Conservation (phyloP, 1,139 yeast genomes). For the Suhomyces atakaporum region DNA sequence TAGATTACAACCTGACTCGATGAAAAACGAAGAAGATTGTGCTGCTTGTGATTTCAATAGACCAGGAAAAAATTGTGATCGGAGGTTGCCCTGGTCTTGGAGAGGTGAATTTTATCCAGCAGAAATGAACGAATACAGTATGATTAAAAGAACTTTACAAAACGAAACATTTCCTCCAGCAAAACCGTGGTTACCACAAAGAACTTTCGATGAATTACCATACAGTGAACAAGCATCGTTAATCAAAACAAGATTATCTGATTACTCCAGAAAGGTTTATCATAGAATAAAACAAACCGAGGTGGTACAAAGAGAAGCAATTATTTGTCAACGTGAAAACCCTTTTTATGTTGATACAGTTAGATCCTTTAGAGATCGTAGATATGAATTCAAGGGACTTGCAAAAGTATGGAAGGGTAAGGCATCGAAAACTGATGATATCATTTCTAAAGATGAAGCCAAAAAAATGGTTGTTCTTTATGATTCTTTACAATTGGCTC, state of each 20-base stretch:
- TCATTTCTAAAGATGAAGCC: constrained; percentile 74
- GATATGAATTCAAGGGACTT: constrained; percentile 92
- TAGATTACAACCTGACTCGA: constrained; percentile 96
- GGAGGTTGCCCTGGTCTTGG: constrained; percentile 96
- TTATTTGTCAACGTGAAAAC: constrained; percentile 95
- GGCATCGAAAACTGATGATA: constrained; percentile 58
- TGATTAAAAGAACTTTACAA: constrained; percentile 83
- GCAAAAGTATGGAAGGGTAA: constrained; percentile 96
- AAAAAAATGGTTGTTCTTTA: constrained; percentile 90
- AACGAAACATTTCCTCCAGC: constrained; percentile 74
- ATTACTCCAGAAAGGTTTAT: constrained; percentile 82
- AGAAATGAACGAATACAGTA: constrained; percentile 84
- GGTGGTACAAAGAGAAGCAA: constrained; percentile 86
- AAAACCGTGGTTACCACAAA: constrained; percentile 54
- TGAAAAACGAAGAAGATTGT: constrained; percentile 93
- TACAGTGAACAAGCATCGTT: constrained; percentile 76
- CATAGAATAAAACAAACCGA: constrained; percentile 80
- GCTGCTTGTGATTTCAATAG: constrained; percentile 97
- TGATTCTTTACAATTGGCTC: constrained; percentile 95
- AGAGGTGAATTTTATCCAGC: constrained; percentile 96
- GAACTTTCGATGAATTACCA: constrained; percentile 73
- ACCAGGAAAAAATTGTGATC: constrained; percentile 91
- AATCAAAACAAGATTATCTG: constrained; percentile 78
- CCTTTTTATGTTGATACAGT: constrained; percentile 97
- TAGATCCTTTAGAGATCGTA: constrained; percentile 89